Evolutionary conservation across 495 filamentous ascomycete genomes (phyloP), one percentile per base, ranked within the genome.

Genomic region (Trypethelium eluteriae): DNA sequence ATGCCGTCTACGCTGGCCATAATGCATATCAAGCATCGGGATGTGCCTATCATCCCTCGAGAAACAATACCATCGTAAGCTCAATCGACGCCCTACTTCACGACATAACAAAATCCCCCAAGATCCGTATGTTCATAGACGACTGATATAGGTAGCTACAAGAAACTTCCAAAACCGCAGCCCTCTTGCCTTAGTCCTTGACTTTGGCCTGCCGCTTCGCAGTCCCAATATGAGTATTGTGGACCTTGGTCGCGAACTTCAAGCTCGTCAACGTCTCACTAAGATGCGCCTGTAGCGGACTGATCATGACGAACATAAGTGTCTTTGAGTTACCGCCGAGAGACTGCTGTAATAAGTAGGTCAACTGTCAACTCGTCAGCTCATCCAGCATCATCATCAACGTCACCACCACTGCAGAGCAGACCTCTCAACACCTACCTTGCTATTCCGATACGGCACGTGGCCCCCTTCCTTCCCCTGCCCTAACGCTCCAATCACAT

Each of bases 271-370:
- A 84, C 14, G 92, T 97, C 81, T 99, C 95, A 64, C 85, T 86
- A 64, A 97, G 79, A 80, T 98, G 95, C 2, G 88, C 90, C 81
- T 95, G 88, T 63, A 98, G 78, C 38, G 94, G 94, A 74, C 89
- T 93, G 69, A 95, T 88, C 91, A 97, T 98, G 76, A 98, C 91
- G 71, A 99, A 96, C 94, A 98, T 99, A 68, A 99, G 89, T 3
- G 95, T 98, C 79, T 96, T 95, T 65, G 89, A 91, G 74, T 96
- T 96, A 41, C 95, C 95, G 16, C 94, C 92, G 0, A 99, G 83
- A 2, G 92, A 96, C 68, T 92, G 96, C 85, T 97, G 90, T 34
- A 99, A 84, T 38, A 99, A 84, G 68, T 98, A 96, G 10, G 94
- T 98, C 64, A 98, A 83, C 89, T 93, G 66, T 39, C 14, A 9